Percentiles rank a stretch among this genome's conserved stretches.
Evolutionary conservation across 1,139 yeast species (phyloP).

Genomic region (Protomyces inundatus): DNA sequence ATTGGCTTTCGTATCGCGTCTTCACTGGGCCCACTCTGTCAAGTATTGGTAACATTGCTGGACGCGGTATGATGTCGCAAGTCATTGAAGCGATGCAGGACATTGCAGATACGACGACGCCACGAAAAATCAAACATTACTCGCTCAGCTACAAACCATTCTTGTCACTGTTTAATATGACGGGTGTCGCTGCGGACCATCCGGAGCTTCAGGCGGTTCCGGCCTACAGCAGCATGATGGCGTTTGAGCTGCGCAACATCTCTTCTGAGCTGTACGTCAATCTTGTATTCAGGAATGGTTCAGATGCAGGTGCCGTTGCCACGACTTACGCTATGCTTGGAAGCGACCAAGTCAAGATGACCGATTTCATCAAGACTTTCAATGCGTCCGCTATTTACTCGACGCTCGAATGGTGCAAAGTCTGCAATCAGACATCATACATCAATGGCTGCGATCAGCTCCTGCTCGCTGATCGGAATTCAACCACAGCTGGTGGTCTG

Average conservation of each 20-base stretch:
- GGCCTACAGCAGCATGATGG: slow-evolving; percentile 14
- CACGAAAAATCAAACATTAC: slow-evolving; percentile 21
- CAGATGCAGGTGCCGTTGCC: slow-evolving; percentile 2
- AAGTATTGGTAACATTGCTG: slow-evolving; percentile 19
- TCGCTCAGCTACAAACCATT: slow-evolving; percentile 22
- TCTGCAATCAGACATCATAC: slow-evolving; percentile 12
- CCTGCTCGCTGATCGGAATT: background rate
- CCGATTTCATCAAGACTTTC: slow-evolving; percentile 6
- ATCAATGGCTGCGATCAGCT: slow-evolving; percentile 15
- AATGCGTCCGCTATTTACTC: slow-evolving; percentile 9
- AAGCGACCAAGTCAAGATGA: slow-evolving; percentile 7
- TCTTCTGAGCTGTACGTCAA: slow-evolving; percentile 15
- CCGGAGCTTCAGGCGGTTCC: slow-evolving; percentile 11
- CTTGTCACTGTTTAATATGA: slow-evolving; percentile 25
- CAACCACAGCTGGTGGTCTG: background rate
- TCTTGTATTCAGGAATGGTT: slow-evolving; percentile 14
- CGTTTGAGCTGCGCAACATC: slow-evolving; percentile 16
- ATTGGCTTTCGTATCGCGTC: slow-evolving; percentile 20
- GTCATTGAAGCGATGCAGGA: slow-evolving; percentile 18
- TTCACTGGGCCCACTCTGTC: slow-evolving; percentile 13
- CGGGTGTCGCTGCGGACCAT: slow-evolving; percentile 8
- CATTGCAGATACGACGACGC: slow-evolving; percentile 8
- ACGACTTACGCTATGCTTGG: slow-evolving; percentile 7
- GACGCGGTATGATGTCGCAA: slow-evolving; percentile 18
- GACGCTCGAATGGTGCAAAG: slow-evolving; percentile 21